A percentile compares a stretch with the other conserved stretches of the same genome.
These are phyloP conservation scores for Rhodomyrtus tomentosa DNA, from an alignment of 345 rosid genomes.

Conservation along the genomic window DNA sequence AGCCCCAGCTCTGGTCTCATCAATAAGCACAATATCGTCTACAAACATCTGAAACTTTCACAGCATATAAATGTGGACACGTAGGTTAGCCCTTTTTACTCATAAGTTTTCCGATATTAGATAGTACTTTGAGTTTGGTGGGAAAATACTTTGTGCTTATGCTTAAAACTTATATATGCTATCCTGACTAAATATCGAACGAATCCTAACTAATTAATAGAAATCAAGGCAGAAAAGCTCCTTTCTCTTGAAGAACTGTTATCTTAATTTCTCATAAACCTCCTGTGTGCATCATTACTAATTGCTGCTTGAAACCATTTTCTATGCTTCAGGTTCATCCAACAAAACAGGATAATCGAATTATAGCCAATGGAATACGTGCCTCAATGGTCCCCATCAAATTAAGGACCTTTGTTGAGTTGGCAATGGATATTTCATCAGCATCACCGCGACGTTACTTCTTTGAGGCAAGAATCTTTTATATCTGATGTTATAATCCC, in stretches of 20 bases:
- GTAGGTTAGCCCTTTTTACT: neutral
- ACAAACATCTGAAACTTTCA: neutral
- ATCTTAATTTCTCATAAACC: neutral
- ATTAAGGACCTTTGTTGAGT: conserved; percentile 60
- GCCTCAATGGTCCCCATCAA: conserved; percentile 34
- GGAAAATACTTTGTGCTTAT: neutral
- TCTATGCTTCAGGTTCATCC: conserved; percentile 41
- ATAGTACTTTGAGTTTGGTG: neutral
- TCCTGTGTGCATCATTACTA: neutral
- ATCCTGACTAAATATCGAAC: neutral
- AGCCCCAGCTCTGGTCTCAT: too few species aligned
- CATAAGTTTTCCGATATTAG: neutral
- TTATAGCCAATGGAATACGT: conserved; percentile 5
- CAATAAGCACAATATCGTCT: too few species aligned
- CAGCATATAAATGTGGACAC: neutral
- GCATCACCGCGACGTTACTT: conserved; percentile 87
- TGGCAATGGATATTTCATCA: conserved; percentile 93
- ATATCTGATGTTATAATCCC: neutral
- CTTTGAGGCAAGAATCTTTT: conserved; percentile 63
- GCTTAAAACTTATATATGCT: neutral
- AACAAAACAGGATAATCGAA: conserved; percentile 25
- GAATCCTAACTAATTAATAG: neutral
- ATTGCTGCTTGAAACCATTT: neutral
- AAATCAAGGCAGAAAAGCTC: neutral
- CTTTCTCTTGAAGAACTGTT: neutral